A percentile compares a stretch with the other conserved stretches of the same genome.
Conservation (phyloP, 352 stramenopile genomes). For the Phytophthora tentaculata region DNA sequence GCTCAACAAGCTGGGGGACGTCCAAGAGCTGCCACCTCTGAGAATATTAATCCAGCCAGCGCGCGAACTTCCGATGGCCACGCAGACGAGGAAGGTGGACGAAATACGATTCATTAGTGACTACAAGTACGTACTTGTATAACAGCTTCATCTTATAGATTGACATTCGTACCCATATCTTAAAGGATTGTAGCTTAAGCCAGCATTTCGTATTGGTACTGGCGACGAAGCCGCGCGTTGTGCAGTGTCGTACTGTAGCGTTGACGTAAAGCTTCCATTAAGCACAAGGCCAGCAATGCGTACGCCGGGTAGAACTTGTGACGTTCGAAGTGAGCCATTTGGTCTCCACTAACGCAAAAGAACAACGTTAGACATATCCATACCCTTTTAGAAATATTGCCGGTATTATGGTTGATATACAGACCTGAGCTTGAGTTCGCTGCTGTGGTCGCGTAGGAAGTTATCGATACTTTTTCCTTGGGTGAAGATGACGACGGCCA, state of each 20-base stretch:
- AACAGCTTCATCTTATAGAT: too few species aligned
- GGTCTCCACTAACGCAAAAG: constrained; percentile 23
- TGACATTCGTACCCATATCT: too few species aligned
- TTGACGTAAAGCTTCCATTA: constrained; percentile 82
- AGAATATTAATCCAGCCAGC: not conserved
- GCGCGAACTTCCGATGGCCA: not conserved
- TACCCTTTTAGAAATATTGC: too few species aligned
- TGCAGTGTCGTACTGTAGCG: constrained; percentile 72
- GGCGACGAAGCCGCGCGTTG: constrained; percentile 52
- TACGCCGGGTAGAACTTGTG: constrained; percentile 83
- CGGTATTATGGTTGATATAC: not conserved
- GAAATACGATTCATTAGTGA: constrained; percentile 33
- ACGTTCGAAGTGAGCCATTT: constrained; percentile 62
- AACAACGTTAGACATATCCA: not conserved
- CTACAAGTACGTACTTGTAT: too few species aligned
- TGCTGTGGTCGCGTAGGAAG: constrained; percentile 74
- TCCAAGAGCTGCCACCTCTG: constrained; percentile 20
- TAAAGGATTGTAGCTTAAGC: constrained; percentile 18
- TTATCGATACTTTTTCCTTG: constrained; percentile 67
- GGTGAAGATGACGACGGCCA: constrained; percentile 81
- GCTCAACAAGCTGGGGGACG: constrained; percentile 5
- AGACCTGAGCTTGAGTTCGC: constrained; percentile 71
- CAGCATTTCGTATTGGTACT: constrained; percentile 69
- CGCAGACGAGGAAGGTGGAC: constrained; percentile 8
- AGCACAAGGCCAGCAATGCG: constrained; percentile 63